Evolutionary conservation across 106 monocot species (phyloP).

Genomic region (Acorus calamus): DNA sequence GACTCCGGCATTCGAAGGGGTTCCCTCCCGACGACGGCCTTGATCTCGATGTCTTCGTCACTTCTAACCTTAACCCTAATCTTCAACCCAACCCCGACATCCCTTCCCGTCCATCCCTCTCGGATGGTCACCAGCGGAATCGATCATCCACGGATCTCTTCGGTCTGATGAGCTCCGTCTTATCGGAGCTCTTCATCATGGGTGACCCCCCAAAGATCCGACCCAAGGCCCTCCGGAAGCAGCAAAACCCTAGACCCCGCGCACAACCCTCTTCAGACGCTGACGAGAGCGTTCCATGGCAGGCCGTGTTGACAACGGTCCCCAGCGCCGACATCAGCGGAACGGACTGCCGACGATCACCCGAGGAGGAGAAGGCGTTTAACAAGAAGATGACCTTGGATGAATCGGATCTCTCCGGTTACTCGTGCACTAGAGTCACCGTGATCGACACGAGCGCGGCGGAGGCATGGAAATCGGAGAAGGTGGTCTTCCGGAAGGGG

Average conservation of each 20-base stretch:
- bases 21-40: constrained; percentile 22
- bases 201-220: not conserved
- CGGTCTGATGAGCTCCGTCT: constrained; percentile 23
- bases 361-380: constrained; percentile 11
- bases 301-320: constrained; percentile 5
- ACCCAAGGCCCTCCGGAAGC: constrained; percentile 27
- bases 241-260: constrained; percentile 26
- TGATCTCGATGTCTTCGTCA: constrained; percentile 24
- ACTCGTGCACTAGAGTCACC: constrained; percentile 54
- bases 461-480: constrained; percentile 54
- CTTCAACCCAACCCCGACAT: constrained; percentile 8
- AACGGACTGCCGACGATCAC: not conserved
- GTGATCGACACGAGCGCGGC: constrained; percentile 66
- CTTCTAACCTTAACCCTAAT: constrained; percentile 14
- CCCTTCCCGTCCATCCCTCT: not conserved
- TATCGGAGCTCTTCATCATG: constrained; percentile 52
- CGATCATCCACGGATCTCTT: not conserved
- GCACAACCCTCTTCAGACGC: constrained; percentile 10
- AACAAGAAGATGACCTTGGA: constrained; percentile 3
- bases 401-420: constrained; percentile 17
- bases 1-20: constrained; percentile 35
- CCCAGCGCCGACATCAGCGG: constrained; percentile 26
- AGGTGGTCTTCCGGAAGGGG: constrained; percentile 53
- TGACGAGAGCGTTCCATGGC: not conserved
- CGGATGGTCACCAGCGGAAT: constrained; percentile 1